Evolutionary conservation across 768 basidiomycete species (phyloP).

Genomic region (Pleurotus platypus): DNA sequence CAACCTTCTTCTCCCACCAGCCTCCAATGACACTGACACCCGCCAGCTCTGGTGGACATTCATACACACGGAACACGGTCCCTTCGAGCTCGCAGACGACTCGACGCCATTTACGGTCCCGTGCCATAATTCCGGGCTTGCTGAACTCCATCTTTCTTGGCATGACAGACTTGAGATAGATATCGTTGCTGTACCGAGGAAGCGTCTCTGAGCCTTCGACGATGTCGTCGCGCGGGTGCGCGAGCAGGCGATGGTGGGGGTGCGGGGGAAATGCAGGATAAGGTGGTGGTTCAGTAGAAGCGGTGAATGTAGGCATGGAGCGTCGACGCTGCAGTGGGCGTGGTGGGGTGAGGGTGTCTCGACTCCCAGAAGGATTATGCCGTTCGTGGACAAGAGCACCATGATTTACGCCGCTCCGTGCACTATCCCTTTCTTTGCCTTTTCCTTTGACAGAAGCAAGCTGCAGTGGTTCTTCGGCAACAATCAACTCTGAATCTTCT

Average conservation of each 20-base stretch:
- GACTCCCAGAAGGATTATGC: conserved; percentile 28
- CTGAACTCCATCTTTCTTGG: conserved; percentile 93
- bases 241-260: conserved; percentile 18
- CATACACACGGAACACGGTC: conserved; percentile 81
- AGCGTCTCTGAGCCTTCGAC: conserved; percentile 75
- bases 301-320: conserved; percentile 69
- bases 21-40: conserved; percentile 56
- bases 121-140: conserved; percentile 79
- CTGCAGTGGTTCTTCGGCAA: neutral
- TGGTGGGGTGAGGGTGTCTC: conserved; percentile 22
- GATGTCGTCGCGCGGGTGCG: conserved; percentile 58
- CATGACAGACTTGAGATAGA: conserved; percentile 79
- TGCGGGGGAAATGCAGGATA: conserved; percentile 44
- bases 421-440: conserved; percentile 1
- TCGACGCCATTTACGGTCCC: conserved; percentile 89
- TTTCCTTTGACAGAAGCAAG: conserved; percentile 1
- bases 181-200: conserved; percentile 76
- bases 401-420: conserved; percentile 5
- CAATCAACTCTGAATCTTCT: conserved; percentile 10
- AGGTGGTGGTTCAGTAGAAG: conserved; percentile 60
- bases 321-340: conserved; percentile 53
- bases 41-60: conserved; percentile 36
- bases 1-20: conserved; percentile 79
- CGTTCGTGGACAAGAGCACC: conserved; percentile 21
- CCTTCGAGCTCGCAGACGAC: conserved; percentile 89